A percentile compares a stretch with the other conserved stretches of the same genome.
Conservation (phyloP, 192 early-diverging fungal genomes). For the Backusella tuberculispora region DNA sequence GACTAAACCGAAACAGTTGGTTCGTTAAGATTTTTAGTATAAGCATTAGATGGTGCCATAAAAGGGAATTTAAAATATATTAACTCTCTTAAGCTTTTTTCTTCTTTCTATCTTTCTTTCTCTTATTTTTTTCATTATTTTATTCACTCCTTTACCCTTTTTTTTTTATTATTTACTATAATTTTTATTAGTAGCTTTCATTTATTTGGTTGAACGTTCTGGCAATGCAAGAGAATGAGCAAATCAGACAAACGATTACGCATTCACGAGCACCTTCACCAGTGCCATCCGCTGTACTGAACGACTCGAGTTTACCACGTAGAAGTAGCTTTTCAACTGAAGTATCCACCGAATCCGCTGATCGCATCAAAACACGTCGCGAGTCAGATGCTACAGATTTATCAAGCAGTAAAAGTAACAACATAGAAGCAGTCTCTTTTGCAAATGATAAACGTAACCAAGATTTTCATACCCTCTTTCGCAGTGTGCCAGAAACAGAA, state of each 20-base stretch:
- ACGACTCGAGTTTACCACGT: slow-evolving; percentile 7
- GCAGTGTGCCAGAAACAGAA: slow-evolving; percentile 58
- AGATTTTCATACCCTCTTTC: slow-evolving; percentile 58
- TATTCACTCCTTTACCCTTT: too few relatives aligned
- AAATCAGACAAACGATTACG: neutral
- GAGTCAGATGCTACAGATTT: slow-evolving; percentile 4
- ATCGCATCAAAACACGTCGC: slow-evolving; percentile 1
- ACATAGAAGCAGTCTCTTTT: neutral
- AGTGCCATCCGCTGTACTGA: slow-evolving; percentile 12
- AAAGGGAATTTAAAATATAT: too few relatives aligned
- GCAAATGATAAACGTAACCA: slow-evolving; percentile 55
- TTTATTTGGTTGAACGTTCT: neutral
- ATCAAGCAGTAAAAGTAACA: neutral
- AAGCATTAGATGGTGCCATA: too few relatives aligned
- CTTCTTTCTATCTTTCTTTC: too few relatives aligned
- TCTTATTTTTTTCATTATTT: too few relatives aligned
- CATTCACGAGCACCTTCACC: slow-evolving; percentile 24
- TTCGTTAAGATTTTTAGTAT: too few relatives aligned
- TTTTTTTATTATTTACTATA: too few relatives aligned
- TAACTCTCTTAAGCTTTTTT: too few relatives aligned
- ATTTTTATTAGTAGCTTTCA: too few relatives aligned
- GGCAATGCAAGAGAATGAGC: slow-evolving; percentile 7
- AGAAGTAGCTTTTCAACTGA: slow-evolving; percentile 11
- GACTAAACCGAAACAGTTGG: too few relatives aligned
- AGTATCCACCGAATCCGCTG: neutral